Conservation (phyloP, 495 filamentous ascomycete genomes). For the Penicillium waksmanii region DNA sequence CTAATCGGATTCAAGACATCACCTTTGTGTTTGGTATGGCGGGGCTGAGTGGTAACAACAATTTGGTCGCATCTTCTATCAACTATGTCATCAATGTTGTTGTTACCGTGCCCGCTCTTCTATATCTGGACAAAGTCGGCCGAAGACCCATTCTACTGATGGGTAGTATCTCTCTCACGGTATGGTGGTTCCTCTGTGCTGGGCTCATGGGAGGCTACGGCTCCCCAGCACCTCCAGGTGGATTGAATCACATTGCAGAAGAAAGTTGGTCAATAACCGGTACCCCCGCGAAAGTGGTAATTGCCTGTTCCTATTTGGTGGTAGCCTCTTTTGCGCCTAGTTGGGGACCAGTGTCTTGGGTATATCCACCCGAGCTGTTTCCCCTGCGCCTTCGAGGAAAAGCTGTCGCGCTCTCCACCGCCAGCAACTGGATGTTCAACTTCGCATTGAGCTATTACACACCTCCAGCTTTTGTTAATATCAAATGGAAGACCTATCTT, state of each 20-base stretch:
- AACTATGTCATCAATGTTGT: conserved; percentile 67
- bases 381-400: conserved; percentile 66
- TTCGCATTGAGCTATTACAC: conserved; percentile 82
- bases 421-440: conserved; percentile 79
- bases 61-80: conserved; percentile 69
- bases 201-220: conserved; percentile 61
- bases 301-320: conserved; percentile 68
- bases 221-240: conserved; percentile 55
- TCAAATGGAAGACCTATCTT: conserved; percentile 74
- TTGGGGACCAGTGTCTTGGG: conserved; percentile 69
- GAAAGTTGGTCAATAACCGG: conserved; percentile 46
- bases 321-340: conserved; percentile 61
- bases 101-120: conserved; percentile 56
- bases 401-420: conserved; percentile 68
- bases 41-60: conserved; percentile 56
- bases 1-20: background rate
- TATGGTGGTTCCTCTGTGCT: conserved; percentile 69
- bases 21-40: conserved; percentile 77
- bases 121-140: conserved; percentile 66
- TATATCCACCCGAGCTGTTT: conserved; percentile 73
- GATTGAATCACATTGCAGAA: conserved; percentile 39
- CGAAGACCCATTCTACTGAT: conserved; percentile 65
- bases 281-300: conserved; percentile 56
- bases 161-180: conserved; percentile 69
- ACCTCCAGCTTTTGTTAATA: conserved; percentile 72